Percentiles rank a stretch among this genome's conserved stretches.
Conservation (phyloP, 805 yeast species). For the Schwanniomyces yamadae region DNA sequence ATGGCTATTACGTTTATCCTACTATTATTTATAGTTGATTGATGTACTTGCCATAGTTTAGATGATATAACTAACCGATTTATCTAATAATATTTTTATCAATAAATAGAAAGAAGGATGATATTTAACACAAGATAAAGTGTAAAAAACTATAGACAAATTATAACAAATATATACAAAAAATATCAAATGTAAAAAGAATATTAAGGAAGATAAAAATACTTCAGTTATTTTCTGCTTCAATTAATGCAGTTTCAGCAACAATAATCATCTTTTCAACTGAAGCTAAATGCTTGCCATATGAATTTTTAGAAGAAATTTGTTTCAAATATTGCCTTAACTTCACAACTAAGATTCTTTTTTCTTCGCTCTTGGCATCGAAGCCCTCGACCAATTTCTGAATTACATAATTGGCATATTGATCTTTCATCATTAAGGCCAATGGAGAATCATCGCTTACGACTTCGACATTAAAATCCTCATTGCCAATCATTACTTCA, state of each 20-base stretch:
- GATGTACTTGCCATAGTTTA: too few relatives aligned
- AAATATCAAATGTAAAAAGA: neutral
- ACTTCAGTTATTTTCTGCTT: slow-evolving; percentile 28
- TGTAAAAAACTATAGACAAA: too few relatives aligned
- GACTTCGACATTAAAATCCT: slow-evolving; percentile 42
- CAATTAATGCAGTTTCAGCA: slow-evolving; percentile 48
- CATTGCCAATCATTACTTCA: slow-evolving; percentile 59
- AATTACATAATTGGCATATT: slow-evolving; percentile 95
- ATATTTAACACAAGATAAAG: too few relatives aligned
- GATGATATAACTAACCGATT: too few relatives aligned
- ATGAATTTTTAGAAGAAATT: slow-evolving; percentile 59
- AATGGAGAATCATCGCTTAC: slow-evolving; percentile 69
- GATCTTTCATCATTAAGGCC: slow-evolving; percentile 95
- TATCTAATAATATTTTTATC: too few relatives aligned
- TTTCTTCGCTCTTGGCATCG: slow-evolving; percentile 57
- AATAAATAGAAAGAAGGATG: too few relatives aligned
- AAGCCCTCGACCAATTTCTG: slow-evolving; percentile 89
- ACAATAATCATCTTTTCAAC: slow-evolving; percentile 70
- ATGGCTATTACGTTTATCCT: too few relatives aligned
- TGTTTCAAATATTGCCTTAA: slow-evolving; percentile 79
- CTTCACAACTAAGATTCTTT: slow-evolving; percentile 65
- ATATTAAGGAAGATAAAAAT: neutral
- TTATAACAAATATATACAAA: slow-evolving; percentile 5
- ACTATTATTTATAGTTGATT: too few relatives aligned
- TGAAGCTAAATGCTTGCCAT: slow-evolving; percentile 81